Percentiles rank a stretch among this genome's conserved stretches.
These are phyloP conservation scores for Hypericum perforatum DNA, from an alignment of 345 rosid genomes.

Conservation along the genomic window DNA sequence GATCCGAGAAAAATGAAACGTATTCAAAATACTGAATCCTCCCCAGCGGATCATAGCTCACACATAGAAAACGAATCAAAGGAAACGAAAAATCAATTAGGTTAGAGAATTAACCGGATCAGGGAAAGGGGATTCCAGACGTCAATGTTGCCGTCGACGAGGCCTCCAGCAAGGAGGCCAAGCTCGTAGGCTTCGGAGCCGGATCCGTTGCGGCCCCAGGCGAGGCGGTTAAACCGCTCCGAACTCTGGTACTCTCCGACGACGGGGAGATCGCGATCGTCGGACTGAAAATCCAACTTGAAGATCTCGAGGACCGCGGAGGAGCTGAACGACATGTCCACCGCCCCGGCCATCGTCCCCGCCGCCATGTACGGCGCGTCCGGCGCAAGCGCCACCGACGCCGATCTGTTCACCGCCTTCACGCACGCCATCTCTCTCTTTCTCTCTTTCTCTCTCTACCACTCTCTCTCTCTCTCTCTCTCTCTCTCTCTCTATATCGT, in stretches of 20 bases:
- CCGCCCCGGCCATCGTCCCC: slow-evolving; percentile 99
- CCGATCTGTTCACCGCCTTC: slow-evolving; percentile 83
- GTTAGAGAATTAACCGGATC: slow-evolving; percentile 43
- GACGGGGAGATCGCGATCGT: slow-evolving; percentile 66
- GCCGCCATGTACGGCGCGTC: slow-evolving; percentile 97
- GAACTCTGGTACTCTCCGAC: slow-evolving; percentile 78
- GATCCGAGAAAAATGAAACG: too few species aligned
- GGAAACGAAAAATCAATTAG: neutral
- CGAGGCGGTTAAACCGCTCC: slow-evolving; percentile 86
- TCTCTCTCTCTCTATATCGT: too few species aligned
- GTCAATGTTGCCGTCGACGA: slow-evolving; percentile 79
- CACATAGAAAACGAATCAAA: neutral
- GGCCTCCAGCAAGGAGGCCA: slow-evolving; percentile 94
- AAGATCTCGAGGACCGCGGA: slow-evolving; percentile 93
- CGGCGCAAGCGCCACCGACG: slow-evolving; percentile 92
- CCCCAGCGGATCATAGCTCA: slow-evolving; percentile 1
- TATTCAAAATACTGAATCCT: too few species aligned
- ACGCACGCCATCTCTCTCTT: slow-evolving; percentile 61
- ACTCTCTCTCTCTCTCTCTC: too few species aligned
- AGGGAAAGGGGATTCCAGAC: slow-evolving; percentile 73
- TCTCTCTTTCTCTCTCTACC: too few species aligned
- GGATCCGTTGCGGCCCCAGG: slow-evolving; percentile 93
- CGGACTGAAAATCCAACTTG: slow-evolving; percentile 89
- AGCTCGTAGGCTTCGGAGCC: slow-evolving; percentile 65
- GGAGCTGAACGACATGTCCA: slow-evolving; percentile 91